These are phyloP conservation scores for Trichoderma sp. DNA, from an alignment of 2,329 filamentous ascomycete genomes.

Conservation along the genomic window DNA sequence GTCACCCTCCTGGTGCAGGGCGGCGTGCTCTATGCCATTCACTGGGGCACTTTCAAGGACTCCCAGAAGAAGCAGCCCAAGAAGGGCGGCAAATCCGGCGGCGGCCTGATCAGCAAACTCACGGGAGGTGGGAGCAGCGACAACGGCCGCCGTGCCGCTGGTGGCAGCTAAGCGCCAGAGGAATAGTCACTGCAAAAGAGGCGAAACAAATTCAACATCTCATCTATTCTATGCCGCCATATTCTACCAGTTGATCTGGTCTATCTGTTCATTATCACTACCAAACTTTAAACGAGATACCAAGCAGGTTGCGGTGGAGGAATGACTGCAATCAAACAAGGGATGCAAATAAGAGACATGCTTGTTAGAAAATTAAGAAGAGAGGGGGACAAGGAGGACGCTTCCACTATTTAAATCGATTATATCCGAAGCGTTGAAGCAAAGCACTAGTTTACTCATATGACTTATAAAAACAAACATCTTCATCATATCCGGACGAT, in stretches of 20 bases:
- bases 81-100: conserved; percentile 33
- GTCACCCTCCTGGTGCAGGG: conserved; percentile 50
- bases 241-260: neutral
- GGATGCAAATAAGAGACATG: neutral
- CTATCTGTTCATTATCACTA: neutral
- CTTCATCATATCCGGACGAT: neutral
- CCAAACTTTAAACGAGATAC: neutral
- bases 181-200: neutral
- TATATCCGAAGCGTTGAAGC: conserved; percentile 11
- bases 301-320: neutral
- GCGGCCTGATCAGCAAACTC: conserved; percentile 10
- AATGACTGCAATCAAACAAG: neutral
- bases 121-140: neutral
- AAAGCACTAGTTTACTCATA: neutral
- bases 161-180: neutral
- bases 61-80: conserved; percentile 55
- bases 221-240: neutral
- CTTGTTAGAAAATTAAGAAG: neutral
- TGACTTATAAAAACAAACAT: neutral
- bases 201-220: neutral
- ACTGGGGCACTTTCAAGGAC: conserved; percentile 61
- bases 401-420: neutral
- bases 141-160: conserved; percentile 7
- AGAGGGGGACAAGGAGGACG: neutral
- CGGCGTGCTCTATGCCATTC: conserved; percentile 58